Evolutionary conservation across 2,329 filamentous ascomycete genomes (phyloP), one percentile per base, ranked within the genome.

Genomic region (Furcasterigmium sp.): DNA sequence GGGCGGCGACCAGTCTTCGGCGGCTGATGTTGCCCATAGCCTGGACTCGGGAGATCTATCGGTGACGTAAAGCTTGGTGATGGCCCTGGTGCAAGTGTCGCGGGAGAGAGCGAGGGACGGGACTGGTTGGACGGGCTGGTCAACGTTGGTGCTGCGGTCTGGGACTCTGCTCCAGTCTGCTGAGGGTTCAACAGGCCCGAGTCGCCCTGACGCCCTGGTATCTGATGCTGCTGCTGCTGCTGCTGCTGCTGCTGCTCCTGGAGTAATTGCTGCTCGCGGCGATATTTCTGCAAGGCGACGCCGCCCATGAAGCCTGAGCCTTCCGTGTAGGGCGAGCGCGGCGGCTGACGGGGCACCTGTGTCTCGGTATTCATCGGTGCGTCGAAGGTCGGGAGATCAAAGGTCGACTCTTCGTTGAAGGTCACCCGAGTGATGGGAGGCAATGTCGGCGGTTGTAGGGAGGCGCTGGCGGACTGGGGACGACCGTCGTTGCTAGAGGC

Each of bases 291-390:
- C 45, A 80, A 57, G 4, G 76, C 74, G 11, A 76, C 58, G 3
- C 77, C 77, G 14, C 77, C 76, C 39, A 80, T 72, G 52, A 80
- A 80, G 11, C 71, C 65, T 2, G 67, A 65, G 19, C 65, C 62
- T 7, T 58, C 57, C 39, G 59, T 65, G 41, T 68, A 60, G 4
- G 59, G 56, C 4, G 61, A 59, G 25, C 55, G 56, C 25, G 60
- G 55, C 41, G 60, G 55, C 43, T 55, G 50, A 46, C 56, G 53
- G 40, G 41, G 15, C 55, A 44, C 44, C 36, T 45, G 45, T 30
- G 28, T 19, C 13, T 32, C 43, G 29, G 29, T 39, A 37, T 42
- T 48, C 25, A 35, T 46, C 42, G 37, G 40, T 37, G 26, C 41
- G 43, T 53, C 39, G 48, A 42, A 34, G 43, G 47, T 37, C 46